Percentiles rank a stretch among this genome's conserved stretches.
Evolutionary conservation across 805 yeast genomes (phyloP).

Genomic region (Candida saitoana): DNA sequence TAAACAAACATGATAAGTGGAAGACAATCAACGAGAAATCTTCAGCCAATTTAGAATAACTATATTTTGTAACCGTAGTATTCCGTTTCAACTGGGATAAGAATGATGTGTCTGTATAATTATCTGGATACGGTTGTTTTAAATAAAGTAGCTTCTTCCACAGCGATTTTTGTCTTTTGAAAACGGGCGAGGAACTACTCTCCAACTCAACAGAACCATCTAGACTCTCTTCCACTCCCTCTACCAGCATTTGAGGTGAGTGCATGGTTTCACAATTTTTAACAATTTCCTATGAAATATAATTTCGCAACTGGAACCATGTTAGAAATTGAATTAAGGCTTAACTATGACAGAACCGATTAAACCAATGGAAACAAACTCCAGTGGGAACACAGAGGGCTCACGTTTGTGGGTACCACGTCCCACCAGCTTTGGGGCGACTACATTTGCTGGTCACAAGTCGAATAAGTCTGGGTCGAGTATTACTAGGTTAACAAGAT

Average conservation of each 20-base stretch:
- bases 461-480: slow-evolving; percentile 13
- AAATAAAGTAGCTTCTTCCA: slow-evolving; percentile 89
- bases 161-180: slow-evolving; percentile 20
- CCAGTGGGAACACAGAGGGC: not conserved
- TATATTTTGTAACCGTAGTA: slow-evolving; percentile 65
- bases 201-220: not conserved
- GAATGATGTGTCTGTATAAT: slow-evolving; percentile 79
- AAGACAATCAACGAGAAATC: slow-evolving; percentile 67
- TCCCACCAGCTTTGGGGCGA: slow-evolving; percentile 2
- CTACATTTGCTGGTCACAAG: slow-evolving; percentile 6
- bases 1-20: slow-evolving; percentile 59
- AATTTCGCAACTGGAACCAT: too few species aligned
- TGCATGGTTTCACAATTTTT: not conserved
- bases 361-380: not conserved
- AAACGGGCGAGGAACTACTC: not conserved
- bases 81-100: slow-evolving; percentile 76
- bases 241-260: not conserved
- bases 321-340: too few species aligned
- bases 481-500: slow-evolving; percentile 14
- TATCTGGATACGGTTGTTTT: slow-evolving; percentile 84
- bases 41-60: slow-evolving; percentile 58
- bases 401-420: not conserved
- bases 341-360: not conserved
- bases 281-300: too few species aligned
- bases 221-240: not conserved